Evolutionary conservation across 2,329 filamentous ascomycete genomes (phyloP), one percentile per base, ranked within the genome.

Genomic region (Plectosphaerella cucumerina): DNA sequence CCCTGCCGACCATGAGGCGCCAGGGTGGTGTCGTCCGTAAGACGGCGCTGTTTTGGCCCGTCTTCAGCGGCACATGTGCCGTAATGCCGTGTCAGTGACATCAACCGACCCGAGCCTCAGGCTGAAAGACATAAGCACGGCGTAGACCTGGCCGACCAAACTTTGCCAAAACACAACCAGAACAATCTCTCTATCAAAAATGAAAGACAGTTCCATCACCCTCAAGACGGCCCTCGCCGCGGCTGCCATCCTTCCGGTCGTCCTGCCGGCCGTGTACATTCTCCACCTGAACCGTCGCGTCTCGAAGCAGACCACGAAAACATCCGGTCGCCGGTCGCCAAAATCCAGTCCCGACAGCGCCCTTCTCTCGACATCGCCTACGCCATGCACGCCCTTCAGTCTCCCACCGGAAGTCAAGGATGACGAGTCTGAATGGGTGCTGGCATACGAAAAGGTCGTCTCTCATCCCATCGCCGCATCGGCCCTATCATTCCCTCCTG

Each of bases 371-470:
- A 31, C 26, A 14, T 14, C 41, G 3, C 11, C 12, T 8, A 31
- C 23, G 1, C 33, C 48, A 10, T 21, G n/a, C 6, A 4, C 22
- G 14, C 48, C 48, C 14, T 18, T 39, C 31, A 56, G 56, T 33
- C 52, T 65, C 1, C 61, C 62, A 1, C 47, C 46, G 4, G 56
- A 61, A 3, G 59, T 62, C 12, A 41, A 37, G n/a, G 44, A 53
- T 10, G 50, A 58, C 37, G 50, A 53, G 6, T 53, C 57, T 2
- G 47, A 57, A 22, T 65, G 61, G 60, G 48, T 65, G 22, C 53
- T 67, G 15, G 51, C 58, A 9, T 63, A 61, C 48, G 63, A 67
- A 48, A 59, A 62, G 21, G 57, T 63, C 47, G 5, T 41, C 47
- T 11, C 51, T 60, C 2, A 31, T 23, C 17, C 31, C 26, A 31